A percentile compares a stretch with the other conserved stretches of the same genome.
Evolutionary conservation across 2,329 filamentous ascomycete species (phyloP).

Genomic region (Leptographium procerum): DNA sequence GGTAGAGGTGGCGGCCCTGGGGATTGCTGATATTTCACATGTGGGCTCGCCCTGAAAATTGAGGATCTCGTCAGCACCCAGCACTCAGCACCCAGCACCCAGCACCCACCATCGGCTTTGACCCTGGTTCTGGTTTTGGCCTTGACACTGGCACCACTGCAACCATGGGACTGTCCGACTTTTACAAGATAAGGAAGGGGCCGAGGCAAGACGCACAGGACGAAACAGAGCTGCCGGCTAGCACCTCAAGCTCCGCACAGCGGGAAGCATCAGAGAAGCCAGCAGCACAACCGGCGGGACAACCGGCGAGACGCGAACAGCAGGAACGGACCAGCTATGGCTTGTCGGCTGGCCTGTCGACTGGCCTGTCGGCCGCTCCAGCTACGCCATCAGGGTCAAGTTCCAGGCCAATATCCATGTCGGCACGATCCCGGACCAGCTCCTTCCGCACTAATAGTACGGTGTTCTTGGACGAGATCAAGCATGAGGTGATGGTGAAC

Average conservation of each 20-base stretch:
- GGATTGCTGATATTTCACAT: background rate
- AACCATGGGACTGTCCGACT: constrained; percentile 1
- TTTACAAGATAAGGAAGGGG: constrained; percentile 3
- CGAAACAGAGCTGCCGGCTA: background rate
- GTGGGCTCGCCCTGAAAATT: background rate
- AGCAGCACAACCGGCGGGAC: background rate
- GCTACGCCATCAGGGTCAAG: constrained; percentile 22
- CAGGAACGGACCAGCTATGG: background rate
- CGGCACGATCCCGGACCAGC: constrained; percentile 26
- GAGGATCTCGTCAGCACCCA: background rate
- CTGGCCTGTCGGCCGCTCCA: background rate
- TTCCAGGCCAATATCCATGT: constrained; percentile 42
- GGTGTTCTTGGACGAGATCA: constrained; percentile 57
- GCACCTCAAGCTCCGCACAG: background rate
- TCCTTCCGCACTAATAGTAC: constrained; percentile 34
- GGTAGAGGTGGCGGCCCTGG: background rate
- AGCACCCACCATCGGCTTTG: too few relatives aligned
- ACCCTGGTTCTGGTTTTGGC: too few relatives aligned
- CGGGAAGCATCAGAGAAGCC: constrained; percentile 24
- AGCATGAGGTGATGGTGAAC: constrained; percentile 75
- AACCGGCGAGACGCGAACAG: background rate
- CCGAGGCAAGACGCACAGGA: background rate
- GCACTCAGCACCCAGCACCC: too few relatives aligned
- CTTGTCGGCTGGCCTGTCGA: background rate
- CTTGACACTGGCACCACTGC: too few relatives aligned